These are phyloP conservation scores for Annulohypoxylon maeteangense DNA, from an alignment of 495 filamentous ascomycete genomes.

Conservation along the genomic window DNA sequence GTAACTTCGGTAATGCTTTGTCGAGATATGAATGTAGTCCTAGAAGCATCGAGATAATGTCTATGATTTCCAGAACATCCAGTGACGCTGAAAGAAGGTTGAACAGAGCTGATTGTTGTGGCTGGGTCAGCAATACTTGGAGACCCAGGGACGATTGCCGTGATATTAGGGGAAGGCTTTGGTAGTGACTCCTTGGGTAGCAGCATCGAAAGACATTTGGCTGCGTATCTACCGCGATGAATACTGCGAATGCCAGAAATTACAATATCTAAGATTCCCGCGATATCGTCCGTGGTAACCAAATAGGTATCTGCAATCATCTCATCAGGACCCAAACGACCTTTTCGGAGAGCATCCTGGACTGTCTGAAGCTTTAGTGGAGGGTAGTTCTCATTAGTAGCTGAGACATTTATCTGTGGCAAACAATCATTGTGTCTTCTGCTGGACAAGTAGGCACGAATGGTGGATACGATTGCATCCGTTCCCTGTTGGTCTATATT, in stretches of 20 bases:
- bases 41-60: slow-evolving; percentile 7
- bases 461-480: slow-evolving; percentile 33
- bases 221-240: slow-evolving; percentile 7
- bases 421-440: slow-evolving; percentile 28
- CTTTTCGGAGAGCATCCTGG: neutral
- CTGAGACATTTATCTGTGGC: neutral
- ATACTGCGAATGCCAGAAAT: slow-evolving; percentile 28
- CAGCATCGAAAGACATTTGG: slow-evolving; percentile 36
- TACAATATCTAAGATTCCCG: slow-evolving; percentile 42
- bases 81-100: slow-evolving; percentile 38
- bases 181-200: slow-evolving; percentile 25
- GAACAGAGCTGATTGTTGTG: slow-evolving; percentile 42
- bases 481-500: slow-evolving; percentile 27
- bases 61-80: slow-evolving; percentile 1
- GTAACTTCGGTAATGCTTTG: slow-evolving; percentile 48
- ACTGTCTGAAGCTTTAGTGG: slow-evolving; percentile 1
- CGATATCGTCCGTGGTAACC: slow-evolving; percentile 38
- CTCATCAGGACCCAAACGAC: neutral
- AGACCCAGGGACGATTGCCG: slow-evolving; percentile 36
- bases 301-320: slow-evolving; percentile 30
- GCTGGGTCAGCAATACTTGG: slow-evolving; percentile 41
- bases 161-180: slow-evolving; percentile 28
- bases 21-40: slow-evolving; percentile 46
- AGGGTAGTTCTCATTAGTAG: slow-evolving; percentile 11
- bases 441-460: slow-evolving; percentile 38